Evolutionary conservation across 768 basidiomycete genomes (phyloP), one percentile per base, ranked within the genome.

Genomic region (Strobilomyces dryophilus): DNA sequence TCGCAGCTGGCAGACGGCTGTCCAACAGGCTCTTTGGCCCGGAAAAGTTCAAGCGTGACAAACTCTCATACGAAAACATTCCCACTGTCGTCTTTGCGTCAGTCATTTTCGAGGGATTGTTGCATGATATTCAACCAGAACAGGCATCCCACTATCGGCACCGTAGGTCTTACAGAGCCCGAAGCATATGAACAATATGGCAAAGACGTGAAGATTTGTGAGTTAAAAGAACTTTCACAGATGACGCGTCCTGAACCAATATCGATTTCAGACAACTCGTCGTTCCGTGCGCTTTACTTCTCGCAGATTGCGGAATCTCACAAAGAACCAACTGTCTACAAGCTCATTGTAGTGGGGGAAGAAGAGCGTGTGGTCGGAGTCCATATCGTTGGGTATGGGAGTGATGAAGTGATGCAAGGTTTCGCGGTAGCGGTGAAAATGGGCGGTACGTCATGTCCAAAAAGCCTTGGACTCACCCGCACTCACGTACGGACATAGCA

Each of bases 361-460:
- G 93, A 98, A 62, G 94, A 98, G 70, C 89, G 88, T 63, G 87
- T 99, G 37, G 92, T 98, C n/a, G 97, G 97, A 11, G 74, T 98
- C 42, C 97, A 98, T 72, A 83, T 98, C 58, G 83, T 98, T 52
- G 97, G 97, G 8, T 65, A 78, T 56, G 97, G 97, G 40, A 89
- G 87, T 63, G 97, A 99, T 66, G 97, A 99, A 73, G 82, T 89
- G 61, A 73, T 95, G 73, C 97, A 99, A 78, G 95, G 95, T 57
- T 98, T 97, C 71, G 91, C 76, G 2, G 92, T 98, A n/a, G 97
- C 97, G 12, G 77, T 99, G 61, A 98, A 98, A 77, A 95, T 98
- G 95, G 89, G 89, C 20, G 80, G 77, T 80, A 61, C 11, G 77
- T 70, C 10, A 24, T 4, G 24, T 24, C 32, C 9, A 8, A 47